phyloP scores from a whole-genome alignment of 1,139 yeast species.

The Suhomyces wounanorum region DNA sequence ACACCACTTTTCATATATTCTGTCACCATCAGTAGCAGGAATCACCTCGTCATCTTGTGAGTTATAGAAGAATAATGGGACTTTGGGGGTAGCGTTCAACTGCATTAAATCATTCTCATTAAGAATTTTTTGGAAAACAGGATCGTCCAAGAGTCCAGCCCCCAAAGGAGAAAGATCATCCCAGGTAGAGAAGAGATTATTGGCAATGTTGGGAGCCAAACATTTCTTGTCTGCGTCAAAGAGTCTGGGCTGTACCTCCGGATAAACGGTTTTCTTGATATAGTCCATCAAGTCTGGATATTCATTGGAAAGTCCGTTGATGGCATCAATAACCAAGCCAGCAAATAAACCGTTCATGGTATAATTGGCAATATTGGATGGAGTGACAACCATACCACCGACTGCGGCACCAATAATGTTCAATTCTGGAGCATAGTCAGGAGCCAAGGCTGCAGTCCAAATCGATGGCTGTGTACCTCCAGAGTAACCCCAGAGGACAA shows the following conservation, averaged over 20 bases:
- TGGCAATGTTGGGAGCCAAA: not conserved
- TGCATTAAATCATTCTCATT: conserved; percentile 2
- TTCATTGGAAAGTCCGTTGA: conserved; percentile 30
- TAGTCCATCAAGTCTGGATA: conserved; percentile 23
- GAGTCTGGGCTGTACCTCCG: not conserved
- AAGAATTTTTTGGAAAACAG: not conserved
- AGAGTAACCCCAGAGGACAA: conserved; percentile 38
- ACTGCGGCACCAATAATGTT: conserved; percentile 33
- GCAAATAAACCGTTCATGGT: conserved; percentile 28
- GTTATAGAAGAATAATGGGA: conserved; percentile 39
- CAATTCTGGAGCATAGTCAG: conserved; percentile 36
- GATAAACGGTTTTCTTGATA: conserved; percentile 5
- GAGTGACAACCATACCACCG: conserved; percentile 36
- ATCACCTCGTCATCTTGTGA: conserved; percentile 29
- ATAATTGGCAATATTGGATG: conserved; percentile 20
- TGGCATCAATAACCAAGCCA: conserved; percentile 29
- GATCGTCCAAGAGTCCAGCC: not conserved
- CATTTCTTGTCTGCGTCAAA: conserved; percentile 1
- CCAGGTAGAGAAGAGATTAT: not conserved
- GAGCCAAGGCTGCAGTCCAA: conserved; percentile 40
- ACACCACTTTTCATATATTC: conserved; percentile 20
- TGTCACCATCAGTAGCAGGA: conserved; percentile 17
- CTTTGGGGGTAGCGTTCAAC: conserved; percentile 24
- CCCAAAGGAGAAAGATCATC: conserved; percentile 2
- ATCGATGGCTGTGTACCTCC: conserved; percentile 39